Base-by-base conservation (phyloP, 2,329 filamentous ascomycete genomes). In the Pseudocercospora macadamiae region DNA sequence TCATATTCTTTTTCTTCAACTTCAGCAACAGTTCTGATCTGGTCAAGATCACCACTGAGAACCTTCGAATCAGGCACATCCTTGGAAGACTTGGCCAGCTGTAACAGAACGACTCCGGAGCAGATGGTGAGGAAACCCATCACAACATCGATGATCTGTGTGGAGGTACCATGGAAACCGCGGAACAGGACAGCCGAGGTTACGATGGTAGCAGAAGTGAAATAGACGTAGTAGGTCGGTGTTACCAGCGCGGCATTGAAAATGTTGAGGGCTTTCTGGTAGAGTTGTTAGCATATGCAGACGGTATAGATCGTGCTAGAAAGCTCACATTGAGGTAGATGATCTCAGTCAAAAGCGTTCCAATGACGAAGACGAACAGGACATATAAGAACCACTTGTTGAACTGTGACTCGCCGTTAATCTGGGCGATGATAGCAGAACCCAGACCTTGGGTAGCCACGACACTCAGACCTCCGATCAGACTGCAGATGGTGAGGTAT, bases 341-440 rank as follows among this genome's bases (percentile, higher is more conserved):
- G 64, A 99, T 97, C 77, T 97, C 95, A 0, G 91, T 96, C 68
- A 97, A 68, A 9, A 99, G 80, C 0, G 95, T 97, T n/a, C 80
- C 77, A 64, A 97, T 82, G 53, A 97, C 92, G 75, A 99, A 97
- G 4, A 93, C 90, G 56, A 97, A 79, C 28, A 97, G 78, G 4
- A 97, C 88, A 76, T 96, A 99, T 36, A 96, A 78, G 72, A 99
- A 99, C 93, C 93, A 97, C 73, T 97, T 86, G 74, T 97, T 96
- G 77, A 96, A 97, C 80, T 99, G 93, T 1, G 88, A 83, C 51
- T 86, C 86, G 14, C 93, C 95, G 16, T 84, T 83, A 60, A 88
- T 88, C 78, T 96, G 92, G 0, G 93, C 90, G 55, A 97, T 84
- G 64, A 99, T 93, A 16, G 93, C 93, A 54, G 93, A 87, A 53